Base-by-base conservation (phyloP, 1,139 yeast genomes). In the Yamadazyma songkhlaensis region DNA sequence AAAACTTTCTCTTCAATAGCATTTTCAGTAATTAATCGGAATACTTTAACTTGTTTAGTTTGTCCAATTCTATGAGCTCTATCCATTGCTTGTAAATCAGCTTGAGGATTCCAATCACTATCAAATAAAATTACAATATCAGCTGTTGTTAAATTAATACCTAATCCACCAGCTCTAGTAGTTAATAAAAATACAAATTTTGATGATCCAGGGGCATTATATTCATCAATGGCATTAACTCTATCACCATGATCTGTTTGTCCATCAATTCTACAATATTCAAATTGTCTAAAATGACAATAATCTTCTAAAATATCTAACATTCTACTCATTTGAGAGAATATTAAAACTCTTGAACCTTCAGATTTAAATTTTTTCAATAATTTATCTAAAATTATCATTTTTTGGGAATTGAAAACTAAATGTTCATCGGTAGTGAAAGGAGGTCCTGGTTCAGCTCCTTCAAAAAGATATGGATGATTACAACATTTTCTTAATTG, bases 371-470 rank as follows among this genome's bases (percentile, higher is more conserved):
- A 69, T 48, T 80, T 79, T 49, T 74, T 78, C 54, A 84, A 63
- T 44, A 84, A 57, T 51, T 79, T 79, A 56, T 84, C 92, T 50
- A 84, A 65, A 20, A 84, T 81, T 34, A 81, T 71, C 81, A 84
- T 76, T 53, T 84, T 84, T 41, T 81, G 84, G 2, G 89, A 73
- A 55, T 84, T 84, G 54, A 57, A 82, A 23, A 84, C 80, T 52
- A 84, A 71, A 61, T 84, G 94, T 54, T 84, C 92, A 59, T 84
- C 94, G 0, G 90, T 84, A 5, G 92, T 84, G 50, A 68, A 84
- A 14, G 94, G 92, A 20, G 94, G 94, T 6, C 94, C 94, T 0
- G 92, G 94, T 55, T 84, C 94, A 1, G 92, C 92, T 20, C 94
- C 92, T 57, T 84, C 94, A 53, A 84, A 84, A 34, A 84, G 60